Conservation (phyloP, 2,329 filamentous ascomycete species). For the Penicillium sp. region DNA sequence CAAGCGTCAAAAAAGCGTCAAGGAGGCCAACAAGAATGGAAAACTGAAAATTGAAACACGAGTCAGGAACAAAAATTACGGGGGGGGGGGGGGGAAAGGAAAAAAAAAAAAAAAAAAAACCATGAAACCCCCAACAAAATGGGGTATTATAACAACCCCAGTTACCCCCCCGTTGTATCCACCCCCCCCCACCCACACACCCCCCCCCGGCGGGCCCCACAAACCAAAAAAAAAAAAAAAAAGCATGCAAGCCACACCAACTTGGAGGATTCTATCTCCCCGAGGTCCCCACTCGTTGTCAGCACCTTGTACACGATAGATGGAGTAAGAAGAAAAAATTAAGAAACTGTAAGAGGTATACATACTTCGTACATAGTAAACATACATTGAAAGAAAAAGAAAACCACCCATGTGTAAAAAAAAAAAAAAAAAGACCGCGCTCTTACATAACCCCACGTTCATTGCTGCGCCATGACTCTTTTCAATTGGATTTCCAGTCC, state of each 20-base stretch:
- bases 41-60: background rate
- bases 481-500: conserved; percentile 29
- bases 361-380: background rate
- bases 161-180: too few relatives aligned
- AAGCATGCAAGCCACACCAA: background rate
- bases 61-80: background rate
- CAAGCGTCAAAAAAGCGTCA: background rate
- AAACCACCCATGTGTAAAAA: background rate
- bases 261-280: background rate
- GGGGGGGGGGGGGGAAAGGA: too few relatives aligned
- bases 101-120: too few relatives aligned
- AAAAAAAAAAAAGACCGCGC: background rate
- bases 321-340: background rate
- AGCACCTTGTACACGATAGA: background rate
- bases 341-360: background rate
- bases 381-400: too few relatives aligned
- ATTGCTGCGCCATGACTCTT: conserved; percentile 22
- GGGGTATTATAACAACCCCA: too few relatives aligned
- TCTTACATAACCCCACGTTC: conserved; percentile 2
- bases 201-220: too few relatives aligned
- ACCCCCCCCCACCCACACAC: too few relatives aligned
- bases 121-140: too few relatives aligned
- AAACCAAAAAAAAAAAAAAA: background rate
- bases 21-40: background rate
- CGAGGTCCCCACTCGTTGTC: background rate